These are phyloP conservation scores for Colletotrichum plurivorum DNA, from an alignment of 2,329 filamentous ascomycete genomes.

Conservation along the genomic window DNA sequence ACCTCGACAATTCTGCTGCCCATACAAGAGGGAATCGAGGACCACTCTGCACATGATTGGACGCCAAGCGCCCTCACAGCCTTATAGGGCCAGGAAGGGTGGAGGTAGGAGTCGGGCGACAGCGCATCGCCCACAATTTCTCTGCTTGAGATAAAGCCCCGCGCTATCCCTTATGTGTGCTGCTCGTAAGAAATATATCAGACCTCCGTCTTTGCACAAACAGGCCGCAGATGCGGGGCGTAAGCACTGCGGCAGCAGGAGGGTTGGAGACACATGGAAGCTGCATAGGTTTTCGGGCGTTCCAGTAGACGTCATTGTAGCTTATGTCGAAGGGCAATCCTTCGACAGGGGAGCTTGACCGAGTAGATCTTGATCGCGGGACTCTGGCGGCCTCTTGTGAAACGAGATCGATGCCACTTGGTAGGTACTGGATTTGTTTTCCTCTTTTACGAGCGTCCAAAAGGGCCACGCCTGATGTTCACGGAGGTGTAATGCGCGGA, in stretches of 20 bases:
- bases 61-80: constrained; percentile 3
- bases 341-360: neutral
- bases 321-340: neutral
- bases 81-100: neutral
- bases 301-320: neutral
- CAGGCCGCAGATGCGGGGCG: neutral
- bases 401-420: too few species aligned
- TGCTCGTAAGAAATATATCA: neutral
- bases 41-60: neutral
- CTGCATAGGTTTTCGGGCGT: neutral
- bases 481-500: too few species aligned
- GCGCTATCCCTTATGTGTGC: neutral
- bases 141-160: neutral
- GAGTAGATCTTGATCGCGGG: neutral
- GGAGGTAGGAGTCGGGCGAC: too few species aligned
- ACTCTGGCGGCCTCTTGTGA: neutral
- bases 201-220: neutral
- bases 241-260: neutral
- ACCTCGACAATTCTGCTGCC: neutral
- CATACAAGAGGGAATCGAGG: neutral
- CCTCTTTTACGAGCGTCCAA: neutral
- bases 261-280: neutral
- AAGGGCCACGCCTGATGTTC: too few species aligned
- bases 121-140: neutral
- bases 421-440: too few species aligned